Base-by-base conservation (phyloP, 2,329 filamentous ascomycete genomes). In the Colletotrichum musicola region DNA sequence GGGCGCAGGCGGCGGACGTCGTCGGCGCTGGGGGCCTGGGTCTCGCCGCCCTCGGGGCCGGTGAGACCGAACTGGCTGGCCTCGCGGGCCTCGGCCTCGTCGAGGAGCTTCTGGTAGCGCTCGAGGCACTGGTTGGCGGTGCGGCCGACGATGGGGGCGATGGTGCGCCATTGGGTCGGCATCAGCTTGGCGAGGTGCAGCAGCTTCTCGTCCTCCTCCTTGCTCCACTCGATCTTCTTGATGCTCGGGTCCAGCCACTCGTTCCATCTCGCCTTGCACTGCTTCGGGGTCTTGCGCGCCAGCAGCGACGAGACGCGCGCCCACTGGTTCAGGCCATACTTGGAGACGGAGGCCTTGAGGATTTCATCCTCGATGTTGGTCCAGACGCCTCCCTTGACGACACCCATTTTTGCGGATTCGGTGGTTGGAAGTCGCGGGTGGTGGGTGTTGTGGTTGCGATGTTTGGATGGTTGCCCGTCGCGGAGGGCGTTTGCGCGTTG, bases 191-290 rank as follows among this genome's bases (percentile, higher is more conserved):
- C 96, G 76, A 99, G 87, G 77, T 98, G 96, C 75, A 99, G 83
- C 69, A 99, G 87, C 83, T 97, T 98, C 85, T 99, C 96, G 80
- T 99, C 96, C 80, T 99, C 96, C 81, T 99, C 96, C 77, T 96
- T 93, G 78, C 94, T 97, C 95, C 96, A 99, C 83, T 99, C 96
- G 74, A 97, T 96, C 86, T 99, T 99, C 77, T 95, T 93, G 84
- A 99, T 98, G 78, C 93, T 93, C 20, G 96, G 96, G 78, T 99
- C 96, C 73, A 99, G 89, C 95, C 96, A 99, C 87, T 99, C 95
- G 79, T 92, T 90, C 96, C 96, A 99, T 83, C 96, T 89, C 70
- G 96, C 95, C 84, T 99, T 99, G 89, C 96, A 99, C 84, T 99
- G 96, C 84, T 99, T 99, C 59, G 96, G 91, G 38, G 96, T 98